Evolutionary conservation across 2,329 filamentous ascomycete species (phyloP), one percentile per base, ranked within the genome.

Genomic region (Xylaria digitata): DNA sequence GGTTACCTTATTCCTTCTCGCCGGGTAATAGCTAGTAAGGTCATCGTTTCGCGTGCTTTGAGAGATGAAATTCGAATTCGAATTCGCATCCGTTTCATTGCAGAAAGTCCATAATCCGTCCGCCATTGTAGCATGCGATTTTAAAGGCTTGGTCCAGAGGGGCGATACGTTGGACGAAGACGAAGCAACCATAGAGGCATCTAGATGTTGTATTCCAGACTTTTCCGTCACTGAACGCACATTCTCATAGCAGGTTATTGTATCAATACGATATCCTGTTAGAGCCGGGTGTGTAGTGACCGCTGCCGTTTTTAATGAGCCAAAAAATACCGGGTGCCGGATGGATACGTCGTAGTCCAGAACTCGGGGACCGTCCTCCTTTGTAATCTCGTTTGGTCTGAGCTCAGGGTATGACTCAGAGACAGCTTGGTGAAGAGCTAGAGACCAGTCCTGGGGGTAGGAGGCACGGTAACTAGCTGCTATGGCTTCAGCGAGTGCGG

Each of bases 361-460:
- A 3, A n/a, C 3, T 30, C 8, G 43, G 26, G 42, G n/a, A 4
- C 37, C 56, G 13, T 71, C 56, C 42, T 70, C 71, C 34, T 62
- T 53, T 1, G 60, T 37, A 48, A 75, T 71, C n/a, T 74, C 73
- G 40, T 77, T 70, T 26, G 67, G 54, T 23, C 76, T 65, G 21
- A 73, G 43, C 15, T 70, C 61, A 45, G 75, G 77, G 21, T 74
- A 72, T 43, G 79, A 79, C 45, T 76, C 74, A 4, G 72, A 66
- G 26, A 80, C 68, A 19, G 81, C 80, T 56, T 78, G 67, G 3
- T 75, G 67, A 1, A 85, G 77, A 3, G 83, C 83, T 19, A 74
- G 73, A 8, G 75, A 73, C 80, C 80, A 81, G 23, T 79, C 73
- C 42, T 72, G 56, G 67, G 75, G 58, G 40, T 73, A 71, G 9